A percentile compares a stretch with the other conserved stretches of the same genome.
Conservation (phyloP, 2,329 filamentous ascomycete species). For the Metarhizium rileyi region DNA sequence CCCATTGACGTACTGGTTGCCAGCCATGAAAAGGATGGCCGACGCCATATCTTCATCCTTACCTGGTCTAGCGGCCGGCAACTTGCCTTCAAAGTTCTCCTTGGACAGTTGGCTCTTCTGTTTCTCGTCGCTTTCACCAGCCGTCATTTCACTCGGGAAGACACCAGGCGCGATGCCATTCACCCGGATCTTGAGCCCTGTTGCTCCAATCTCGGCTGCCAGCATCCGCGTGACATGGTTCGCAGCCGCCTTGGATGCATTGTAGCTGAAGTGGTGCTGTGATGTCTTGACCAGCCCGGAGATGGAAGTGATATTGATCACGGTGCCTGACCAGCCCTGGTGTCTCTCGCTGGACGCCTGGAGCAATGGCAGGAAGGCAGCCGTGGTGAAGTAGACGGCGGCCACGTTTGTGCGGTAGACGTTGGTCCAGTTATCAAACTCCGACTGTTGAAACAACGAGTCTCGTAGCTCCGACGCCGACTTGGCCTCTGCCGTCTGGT, state of each 20-base stretch:
- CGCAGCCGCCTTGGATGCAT: slow-evolving; percentile 53
- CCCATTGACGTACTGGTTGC: slow-evolving; percentile 35
- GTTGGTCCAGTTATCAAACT: slow-evolving; percentile 60
- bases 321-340: slow-evolving; percentile 42
- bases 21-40: slow-evolving; percentile 46
- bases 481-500: slow-evolving; percentile 44
- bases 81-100: slow-evolving; percentile 43
- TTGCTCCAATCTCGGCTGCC: slow-evolving; percentile 47
- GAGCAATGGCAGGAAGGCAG: slow-evolving; percentile 52
- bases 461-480: slow-evolving; percentile 42
- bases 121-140: slow-evolving; percentile 32
- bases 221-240: slow-evolving; percentile 56
- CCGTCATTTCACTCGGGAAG: slow-evolving; percentile 64
- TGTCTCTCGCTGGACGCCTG: slow-evolving; percentile 36
- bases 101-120: slow-evolving; percentile 51
- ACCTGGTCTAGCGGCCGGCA: slow-evolving; percentile 59
- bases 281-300: slow-evolving; percentile 53
- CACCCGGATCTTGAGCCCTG: slow-evolving; percentile 55
- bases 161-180: slow-evolving; percentile 66
- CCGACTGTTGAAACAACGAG: slow-evolving; percentile 59
- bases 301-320: slow-evolving; percentile 61
- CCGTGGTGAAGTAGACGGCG: slow-evolving; percentile 54
- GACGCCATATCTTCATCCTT: slow-evolving; percentile 62
- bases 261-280: slow-evolving; percentile 58
- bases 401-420: slow-evolving; percentile 70